These are phyloP conservation scores for Setaria italica DNA, from an alignment of 202 grass and related monocot species.

Conservation along the genomic window DNA sequence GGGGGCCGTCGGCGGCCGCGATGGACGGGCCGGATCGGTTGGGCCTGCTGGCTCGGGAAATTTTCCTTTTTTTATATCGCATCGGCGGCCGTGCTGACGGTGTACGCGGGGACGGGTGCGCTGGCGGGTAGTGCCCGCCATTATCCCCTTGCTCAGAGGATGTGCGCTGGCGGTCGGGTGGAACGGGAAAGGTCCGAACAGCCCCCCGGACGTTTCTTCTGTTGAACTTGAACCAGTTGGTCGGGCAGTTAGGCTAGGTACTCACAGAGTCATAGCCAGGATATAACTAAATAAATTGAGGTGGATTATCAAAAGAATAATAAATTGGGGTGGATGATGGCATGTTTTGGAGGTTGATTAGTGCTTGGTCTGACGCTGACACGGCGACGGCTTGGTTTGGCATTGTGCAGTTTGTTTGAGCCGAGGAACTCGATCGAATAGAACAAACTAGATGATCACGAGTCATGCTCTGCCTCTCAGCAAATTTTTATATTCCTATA, in stretches of 20 bases:
- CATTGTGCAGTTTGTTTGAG: neutral
- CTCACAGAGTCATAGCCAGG: neutral
- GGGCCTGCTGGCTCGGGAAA: neutral
- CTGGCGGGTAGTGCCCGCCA: constrained; percentile 36
- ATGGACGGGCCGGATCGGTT: constrained; percentile 42
- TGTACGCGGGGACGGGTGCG: constrained; percentile 8
- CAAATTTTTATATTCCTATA: neutral
- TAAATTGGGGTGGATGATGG: too few relatives aligned
- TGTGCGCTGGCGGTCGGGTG: constrained; percentile 33
- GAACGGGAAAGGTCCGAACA: neutral
- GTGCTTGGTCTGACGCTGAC: neutral
- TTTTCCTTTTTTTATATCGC: neutral
- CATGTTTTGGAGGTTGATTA: neutral
- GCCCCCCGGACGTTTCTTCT: neutral
- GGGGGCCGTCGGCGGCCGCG: neutral
- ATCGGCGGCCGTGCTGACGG: constrained; percentile 11
- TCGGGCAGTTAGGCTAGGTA: neutral
- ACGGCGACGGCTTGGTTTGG: neutral
- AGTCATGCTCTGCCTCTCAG: neutral
- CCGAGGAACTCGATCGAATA: neutral
- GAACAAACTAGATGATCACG: neutral
- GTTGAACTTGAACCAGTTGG: neutral
- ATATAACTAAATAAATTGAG: neutral
- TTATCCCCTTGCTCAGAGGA: neutral
- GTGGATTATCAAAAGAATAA: too few relatives aligned